A percentile compares a stretch with the other conserved stretches of the same genome.
Conservation (phyloP, 2,329 filamentous ascomycete genomes). For the Fonsecaea erecta region DNA sequence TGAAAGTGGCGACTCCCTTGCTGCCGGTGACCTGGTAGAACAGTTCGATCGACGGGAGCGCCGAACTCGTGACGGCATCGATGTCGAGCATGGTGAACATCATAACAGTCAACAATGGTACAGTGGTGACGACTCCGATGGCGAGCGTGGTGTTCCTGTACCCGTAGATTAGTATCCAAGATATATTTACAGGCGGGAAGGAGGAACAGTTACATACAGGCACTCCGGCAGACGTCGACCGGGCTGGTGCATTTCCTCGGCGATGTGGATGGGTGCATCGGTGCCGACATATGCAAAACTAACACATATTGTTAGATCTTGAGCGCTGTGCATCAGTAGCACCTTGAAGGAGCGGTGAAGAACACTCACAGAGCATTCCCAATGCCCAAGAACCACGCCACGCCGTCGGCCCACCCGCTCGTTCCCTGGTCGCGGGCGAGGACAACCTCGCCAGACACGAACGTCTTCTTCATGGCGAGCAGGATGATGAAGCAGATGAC, state of each 20-base stretch:
- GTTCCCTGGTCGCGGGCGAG: constrained; percentile 50
- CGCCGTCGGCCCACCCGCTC: constrained; percentile 73
- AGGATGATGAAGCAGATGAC: constrained; percentile 40
- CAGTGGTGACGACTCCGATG: constrained; percentile 49
- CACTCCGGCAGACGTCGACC: not conserved
- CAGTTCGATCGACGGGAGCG: constrained; percentile 2
- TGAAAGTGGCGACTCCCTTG: constrained; percentile 49
- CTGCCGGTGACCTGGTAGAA: constrained; percentile 11
- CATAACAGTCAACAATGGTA: constrained; percentile 2
- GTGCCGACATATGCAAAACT: constrained; percentile 40
- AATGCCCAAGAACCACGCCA: constrained; percentile 53
- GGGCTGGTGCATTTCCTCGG: constrained; percentile 19
- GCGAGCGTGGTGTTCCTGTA: constrained; percentile 26
- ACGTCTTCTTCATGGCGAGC: constrained; percentile 31
- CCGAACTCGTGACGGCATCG: constrained; percentile 7
- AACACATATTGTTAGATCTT: not conserved
- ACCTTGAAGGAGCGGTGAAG: constrained; percentile 20
- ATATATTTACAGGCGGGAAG: constrained; percentile 21
- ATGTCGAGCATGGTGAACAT: constrained; percentile 12
- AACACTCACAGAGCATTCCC: constrained; percentile 35
- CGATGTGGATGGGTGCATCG: constrained; percentile 39
- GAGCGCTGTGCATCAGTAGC: constrained; percentile 26
- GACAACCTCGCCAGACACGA: not conserved
- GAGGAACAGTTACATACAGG: not conserved
- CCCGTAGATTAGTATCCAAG: not conserved